A percentile compares a stretch with the other conserved stretches of the same genome.
Evolutionary conservation across 805 yeast genomes (phyloP).

Genomic region (Metschnikowia amazonensis): DNA sequence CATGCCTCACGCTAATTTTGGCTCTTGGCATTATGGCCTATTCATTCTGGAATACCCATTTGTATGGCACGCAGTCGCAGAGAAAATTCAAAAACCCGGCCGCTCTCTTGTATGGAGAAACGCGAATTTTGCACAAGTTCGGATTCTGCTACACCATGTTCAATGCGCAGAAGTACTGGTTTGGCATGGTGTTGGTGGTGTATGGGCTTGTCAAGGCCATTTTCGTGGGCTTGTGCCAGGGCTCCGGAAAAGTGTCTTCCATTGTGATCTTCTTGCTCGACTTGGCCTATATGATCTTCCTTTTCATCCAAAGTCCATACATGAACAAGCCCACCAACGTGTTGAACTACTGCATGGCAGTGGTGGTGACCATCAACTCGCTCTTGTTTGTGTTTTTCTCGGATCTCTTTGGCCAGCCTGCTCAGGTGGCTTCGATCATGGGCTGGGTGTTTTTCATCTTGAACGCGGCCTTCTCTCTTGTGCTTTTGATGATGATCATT

Average conservation of each 20-base stretch:
- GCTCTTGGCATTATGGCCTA: constrained; percentile 58
- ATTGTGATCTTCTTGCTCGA: constrained; percentile 74
- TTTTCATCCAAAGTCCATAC: constrained; percentile 68
- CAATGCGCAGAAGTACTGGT: constrained; percentile 77
- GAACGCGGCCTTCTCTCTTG: constrained; percentile 83
- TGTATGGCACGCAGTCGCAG: constrained; percentile 61
- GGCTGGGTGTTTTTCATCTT: constrained; percentile 86
- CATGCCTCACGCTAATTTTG: constrained; percentile 64
- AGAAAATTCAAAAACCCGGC: constrained; percentile 73
- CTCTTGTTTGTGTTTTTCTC: constrained; percentile 84
- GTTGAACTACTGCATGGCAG: constrained; percentile 65
- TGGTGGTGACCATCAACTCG: constrained; percentile 74
- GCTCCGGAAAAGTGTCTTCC: constrained; percentile 77
- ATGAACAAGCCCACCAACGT: constrained; percentile 80
- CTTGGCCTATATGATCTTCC: constrained; percentile 58
- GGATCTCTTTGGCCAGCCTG: constrained; percentile 75
- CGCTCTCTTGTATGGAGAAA: constrained; percentile 78
- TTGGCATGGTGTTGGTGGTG: constrained; percentile 60
- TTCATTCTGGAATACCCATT: constrained; percentile 61
- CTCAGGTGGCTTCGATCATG: constrained; percentile 77
- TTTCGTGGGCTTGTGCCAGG: constrained; percentile 76
- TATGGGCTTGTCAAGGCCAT: constrained; percentile 65
- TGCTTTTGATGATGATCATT: constrained; percentile 66
- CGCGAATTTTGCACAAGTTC: constrained; percentile 65
- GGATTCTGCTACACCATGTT: constrained; percentile 92